Evolutionary conservation across 78 protist species (phyloP).

Genomic region (Capsaspora owczarzaki): DNA sequence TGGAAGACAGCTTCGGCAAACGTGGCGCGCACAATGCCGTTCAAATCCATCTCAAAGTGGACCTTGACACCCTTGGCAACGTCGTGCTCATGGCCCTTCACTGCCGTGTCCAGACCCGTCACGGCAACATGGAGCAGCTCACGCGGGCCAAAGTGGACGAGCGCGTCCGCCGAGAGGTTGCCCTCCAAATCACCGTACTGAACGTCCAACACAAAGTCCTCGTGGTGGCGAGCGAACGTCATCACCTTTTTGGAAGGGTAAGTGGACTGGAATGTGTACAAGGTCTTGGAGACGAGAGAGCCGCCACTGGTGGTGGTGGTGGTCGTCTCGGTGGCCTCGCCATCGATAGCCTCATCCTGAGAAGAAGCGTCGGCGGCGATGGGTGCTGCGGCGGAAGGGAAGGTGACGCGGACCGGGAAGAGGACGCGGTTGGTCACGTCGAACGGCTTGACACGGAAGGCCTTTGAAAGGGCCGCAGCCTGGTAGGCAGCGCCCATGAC

Average conservation of each 20-base stretch:
- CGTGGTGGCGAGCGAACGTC: not conserved
- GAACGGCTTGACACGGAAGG: constrained; percentile 14
- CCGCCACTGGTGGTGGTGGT: too few relatives aligned
- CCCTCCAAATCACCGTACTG: not conserved
- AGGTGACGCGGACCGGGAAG: not conserved
- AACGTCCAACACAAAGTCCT: not conserved
- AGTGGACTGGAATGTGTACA: not conserved
- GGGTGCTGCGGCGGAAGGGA: not conserved
- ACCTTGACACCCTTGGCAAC: not conserved
- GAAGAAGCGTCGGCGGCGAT: not conserved
- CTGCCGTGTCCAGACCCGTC: not conserved
- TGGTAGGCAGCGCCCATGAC: constrained; percentile 59
- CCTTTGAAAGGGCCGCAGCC: constrained; percentile 14
- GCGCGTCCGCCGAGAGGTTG: not conserved
- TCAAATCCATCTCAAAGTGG: not conserved
- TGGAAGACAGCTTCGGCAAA: not conserved
- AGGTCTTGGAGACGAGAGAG: not conserved
- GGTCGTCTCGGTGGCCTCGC: not conserved
- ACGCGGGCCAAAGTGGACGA: not conserved
- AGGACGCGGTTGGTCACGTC: not conserved
- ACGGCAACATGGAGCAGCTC: not conserved
- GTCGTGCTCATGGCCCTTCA: not conserved
- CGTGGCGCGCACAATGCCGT: not conserved
- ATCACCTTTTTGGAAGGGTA: not conserved
- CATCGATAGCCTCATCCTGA: not conserved